phyloP scores from a whole-genome alignment of 345 rosid genomes.

The Rhizophora apiculata region DNA sequence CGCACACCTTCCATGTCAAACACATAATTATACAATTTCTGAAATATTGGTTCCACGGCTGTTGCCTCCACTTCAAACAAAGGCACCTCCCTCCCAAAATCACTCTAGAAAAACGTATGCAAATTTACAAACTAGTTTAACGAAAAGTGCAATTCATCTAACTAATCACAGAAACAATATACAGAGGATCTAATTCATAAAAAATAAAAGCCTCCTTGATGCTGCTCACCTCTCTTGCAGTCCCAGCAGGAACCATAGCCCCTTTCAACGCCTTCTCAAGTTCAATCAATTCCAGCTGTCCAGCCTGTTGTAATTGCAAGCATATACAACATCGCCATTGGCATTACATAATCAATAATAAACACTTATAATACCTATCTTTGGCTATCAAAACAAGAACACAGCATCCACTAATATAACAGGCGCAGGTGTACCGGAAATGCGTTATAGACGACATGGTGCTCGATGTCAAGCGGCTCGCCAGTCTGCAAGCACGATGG shows the following conservation, averaged over 20 bases:
- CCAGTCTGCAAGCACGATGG: constrained; percentile 87
- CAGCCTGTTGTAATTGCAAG: constrained; percentile 49
- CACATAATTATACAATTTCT: constrained; percentile 68
- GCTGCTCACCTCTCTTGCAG: constrained; percentile 74
- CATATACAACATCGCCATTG: background rate
- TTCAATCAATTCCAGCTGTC: constrained; percentile 80
- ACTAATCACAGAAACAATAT: background rate
- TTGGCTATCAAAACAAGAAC: background rate
- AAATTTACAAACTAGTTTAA: constrained; percentile 9
- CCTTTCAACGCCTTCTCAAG: constrained; percentile 83
- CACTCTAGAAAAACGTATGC: constrained; percentile 41
- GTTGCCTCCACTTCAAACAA: constrained; percentile 91
- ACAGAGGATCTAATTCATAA: background rate
- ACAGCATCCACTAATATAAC: background rate
- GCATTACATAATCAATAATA: background rate
- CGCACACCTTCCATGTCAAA: constrained; percentile 62
- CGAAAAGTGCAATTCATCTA: background rate
- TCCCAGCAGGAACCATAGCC: constrained; percentile 80
- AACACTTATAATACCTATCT: background rate
- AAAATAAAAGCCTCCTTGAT: background rate
- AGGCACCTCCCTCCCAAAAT: constrained; percentile 91
- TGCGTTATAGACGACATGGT: constrained; percentile 70
- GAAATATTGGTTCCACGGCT: constrained; percentile 71
- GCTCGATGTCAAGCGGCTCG: constrained; percentile 90
- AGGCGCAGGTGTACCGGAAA: constrained; percentile 55